Percentiles rank a stretch among this genome's conserved stretches.
phyloP scores from a whole-genome alignment of 2,329 filamentous ascomycete species.

The Clarireedia sp. region DNA sequence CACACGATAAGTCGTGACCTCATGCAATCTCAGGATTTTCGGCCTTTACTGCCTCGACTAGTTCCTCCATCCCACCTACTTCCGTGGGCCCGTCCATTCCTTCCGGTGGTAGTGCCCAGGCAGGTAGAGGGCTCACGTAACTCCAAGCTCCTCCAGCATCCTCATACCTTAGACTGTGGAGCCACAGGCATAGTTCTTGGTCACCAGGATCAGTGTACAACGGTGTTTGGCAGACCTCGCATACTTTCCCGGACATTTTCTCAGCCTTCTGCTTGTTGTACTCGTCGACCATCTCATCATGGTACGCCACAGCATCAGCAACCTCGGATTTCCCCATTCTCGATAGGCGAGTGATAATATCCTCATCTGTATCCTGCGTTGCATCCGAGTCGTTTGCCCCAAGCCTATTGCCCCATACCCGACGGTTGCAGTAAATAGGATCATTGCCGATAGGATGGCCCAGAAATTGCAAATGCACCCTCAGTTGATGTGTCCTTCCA shows the following conservation, averaged over 20 bases:
- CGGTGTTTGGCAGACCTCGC: slow-evolving; percentile 74
- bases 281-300: slow-evolving; percentile 84
- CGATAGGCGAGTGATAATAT: slow-evolving; percentile 76
- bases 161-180: slow-evolving; percentile 87
- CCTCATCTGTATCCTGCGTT: slow-evolving; percentile 68
- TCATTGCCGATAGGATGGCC: slow-evolving; percentile 96
- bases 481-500: slow-evolving; percentile 87
- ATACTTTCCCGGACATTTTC: slow-evolving; percentile 80
- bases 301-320: slow-evolving; percentile 83
- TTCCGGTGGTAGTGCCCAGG: slow-evolving; percentile 75
- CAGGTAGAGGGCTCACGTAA: slow-evolving; percentile 76
- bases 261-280: slow-evolving; percentile 90
- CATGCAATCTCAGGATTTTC: slow-evolving; percentile 29
- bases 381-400: slow-evolving; percentile 60
- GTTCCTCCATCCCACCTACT: slow-evolving; percentile 52
- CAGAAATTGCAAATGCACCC: slow-evolving; percentile 89
- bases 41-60: slow-evolving; percentile 42
- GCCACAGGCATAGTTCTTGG: slow-evolving; percentile 87
- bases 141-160: slow-evolving; percentile 77
- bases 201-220: slow-evolving; percentile 86
- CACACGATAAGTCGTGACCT: not conserved
- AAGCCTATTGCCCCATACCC: slow-evolving; percentile 78
- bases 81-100: slow-evolving; percentile 53
- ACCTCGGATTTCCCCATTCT: slow-evolving; percentile 93
- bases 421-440: slow-evolving; percentile 91